Evolutionary conservation across 768 basidiomycete genomes (phyloP).

Genomic region (Imleria badia): DNA sequence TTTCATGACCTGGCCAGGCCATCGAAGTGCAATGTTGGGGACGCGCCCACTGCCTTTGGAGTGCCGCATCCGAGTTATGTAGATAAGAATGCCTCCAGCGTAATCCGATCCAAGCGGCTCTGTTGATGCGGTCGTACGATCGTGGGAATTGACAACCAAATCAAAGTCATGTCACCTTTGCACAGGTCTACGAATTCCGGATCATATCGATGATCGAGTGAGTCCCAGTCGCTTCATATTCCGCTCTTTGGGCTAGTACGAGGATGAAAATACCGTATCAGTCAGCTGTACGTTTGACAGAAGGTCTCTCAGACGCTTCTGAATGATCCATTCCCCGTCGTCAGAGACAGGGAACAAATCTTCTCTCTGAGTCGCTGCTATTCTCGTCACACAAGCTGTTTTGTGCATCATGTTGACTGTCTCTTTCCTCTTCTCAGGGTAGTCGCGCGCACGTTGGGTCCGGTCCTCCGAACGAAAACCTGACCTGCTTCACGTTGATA

Average conservation of each 20-base stretch:
- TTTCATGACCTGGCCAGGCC: neutral
- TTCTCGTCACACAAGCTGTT: neutral
- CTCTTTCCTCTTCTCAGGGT: neutral
- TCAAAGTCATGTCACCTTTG: neutral
- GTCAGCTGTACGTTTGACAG: slow-evolving; percentile 17
- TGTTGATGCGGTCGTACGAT: neutral
- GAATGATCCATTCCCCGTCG: slow-evolving; percentile 24
- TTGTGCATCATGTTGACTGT: slow-evolving; percentile 11
- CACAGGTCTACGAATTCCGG: neutral
- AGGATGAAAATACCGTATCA: slow-evolving; percentile 29
- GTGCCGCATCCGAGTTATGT: no score
- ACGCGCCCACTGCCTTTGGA: no score
- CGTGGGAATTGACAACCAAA: neutral
- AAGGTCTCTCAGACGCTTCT: slow-evolving; percentile 30
- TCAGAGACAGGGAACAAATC: slow-evolving; percentile 22
- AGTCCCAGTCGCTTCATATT: neutral
- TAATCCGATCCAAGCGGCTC: no score
- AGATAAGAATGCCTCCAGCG: no score
- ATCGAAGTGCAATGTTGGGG: neutral
- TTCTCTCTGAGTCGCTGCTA: slow-evolving; percentile 33
- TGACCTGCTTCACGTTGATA: neutral
- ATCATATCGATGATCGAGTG: slow-evolving; percentile 4
- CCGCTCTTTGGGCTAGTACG: neutral
- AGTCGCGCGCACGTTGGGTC: neutral
- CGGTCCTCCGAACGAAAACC: neutral